phyloP scores from a whole-genome alignment of 2,329 filamentous ascomycete genomes.

The Tolypocladium ovalisporum region DNA sequence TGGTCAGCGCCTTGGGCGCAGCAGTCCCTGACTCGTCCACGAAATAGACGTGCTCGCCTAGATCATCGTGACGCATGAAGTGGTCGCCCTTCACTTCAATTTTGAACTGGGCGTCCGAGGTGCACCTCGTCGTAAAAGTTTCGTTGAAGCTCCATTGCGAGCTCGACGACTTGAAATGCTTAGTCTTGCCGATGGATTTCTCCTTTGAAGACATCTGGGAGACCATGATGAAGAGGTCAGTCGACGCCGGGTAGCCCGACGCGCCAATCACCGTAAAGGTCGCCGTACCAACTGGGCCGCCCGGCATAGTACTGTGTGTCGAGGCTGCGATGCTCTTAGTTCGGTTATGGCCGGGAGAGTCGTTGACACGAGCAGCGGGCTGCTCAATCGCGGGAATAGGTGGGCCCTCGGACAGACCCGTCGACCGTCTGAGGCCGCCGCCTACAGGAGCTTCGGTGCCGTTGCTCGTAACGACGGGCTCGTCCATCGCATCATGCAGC shows the following conservation, averaged over 20 bases:
- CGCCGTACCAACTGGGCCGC: slow-evolving; percentile 61
- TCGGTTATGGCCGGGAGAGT: slow-evolving; percentile 30
- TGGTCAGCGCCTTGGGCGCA: slow-evolving; percentile 60
- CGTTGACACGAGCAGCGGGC: slow-evolving; percentile 14
- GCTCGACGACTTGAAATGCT: slow-evolving; percentile 65
- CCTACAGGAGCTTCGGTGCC: slow-evolving; percentile 24
- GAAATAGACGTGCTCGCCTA: slow-evolving; percentile 83
- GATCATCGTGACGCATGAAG: slow-evolving; percentile 71
- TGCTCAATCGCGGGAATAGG: slow-evolving; percentile 12
- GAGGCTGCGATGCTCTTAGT: slow-evolving; percentile 52
- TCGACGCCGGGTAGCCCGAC: slow-evolving; percentile 61
- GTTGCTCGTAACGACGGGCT: slow-evolving; percentile 20
- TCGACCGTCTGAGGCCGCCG: slow-evolving; percentile 29
- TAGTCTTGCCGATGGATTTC: slow-evolving; percentile 85
- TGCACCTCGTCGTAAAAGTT: slow-evolving; percentile 66
- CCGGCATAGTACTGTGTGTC: slow-evolving; percentile 50
- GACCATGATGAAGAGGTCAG: slow-evolving; percentile 70
- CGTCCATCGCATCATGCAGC: slow-evolving; percentile 27
- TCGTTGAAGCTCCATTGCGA: slow-evolving; percentile 65
- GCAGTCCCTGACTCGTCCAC: slow-evolving; percentile 67
- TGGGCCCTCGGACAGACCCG: slow-evolving; percentile 22
- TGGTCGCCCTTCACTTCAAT: slow-evolving; percentile 77
- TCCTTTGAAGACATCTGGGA: slow-evolving; percentile 56
- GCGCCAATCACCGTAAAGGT: slow-evolving; percentile 72
- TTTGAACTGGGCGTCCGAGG: slow-evolving; percentile 77